Evolutionary conservation across 2,329 filamentous ascomycete species (phyloP), one percentile per base, ranked within the genome.

Genomic region (Grosmannia clavigera): DNA sequence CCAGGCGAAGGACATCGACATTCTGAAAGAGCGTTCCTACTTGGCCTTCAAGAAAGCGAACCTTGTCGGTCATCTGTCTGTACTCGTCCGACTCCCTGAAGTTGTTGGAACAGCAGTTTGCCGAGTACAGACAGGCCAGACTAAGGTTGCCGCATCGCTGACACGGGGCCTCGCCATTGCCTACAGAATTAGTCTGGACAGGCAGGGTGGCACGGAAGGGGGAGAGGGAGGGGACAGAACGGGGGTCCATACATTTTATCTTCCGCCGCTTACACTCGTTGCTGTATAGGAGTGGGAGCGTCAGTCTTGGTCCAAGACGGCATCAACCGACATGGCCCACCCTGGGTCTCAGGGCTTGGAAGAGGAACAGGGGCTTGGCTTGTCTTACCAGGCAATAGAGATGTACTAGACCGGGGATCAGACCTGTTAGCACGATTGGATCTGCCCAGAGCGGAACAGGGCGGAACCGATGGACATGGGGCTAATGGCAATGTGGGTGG

Each of bases 1-100:
- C 81, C 58, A 76, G 74, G 60, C 86, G 86, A 51, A 95, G 77
- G 55, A 81, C 76, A 68, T 80, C 87, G 68, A 96, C 76, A 66
- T 81, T 88, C 61, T 82, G 82, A 68, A 86, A 89, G 38, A 97
- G 80, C 64, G 81, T 81, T 62, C 89, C 85, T 67, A 96, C 87
- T 73, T 96, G 90, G 59, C 92, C 86, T 71, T 96, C 91, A 29
- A 96, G 79, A 10, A 81, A 80, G 12, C 77, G 75, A 61, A 96
- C 83, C 65, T 94, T 87, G 40, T 80, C 77, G 59, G 84, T 82
- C 84, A 96, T 90, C 46, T 85, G 81, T 68, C 85, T 88, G 77
- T 91, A 96, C 70, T 96, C 92, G 11, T 95, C 68, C 51, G 75
- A 73, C 48, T 75, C 73, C n/a, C 71, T 68, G 31, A 71, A 75